Conservation (phyloP, 192 early-diverging fungal genomes). For the Obelidium mucronatum region DNA sequence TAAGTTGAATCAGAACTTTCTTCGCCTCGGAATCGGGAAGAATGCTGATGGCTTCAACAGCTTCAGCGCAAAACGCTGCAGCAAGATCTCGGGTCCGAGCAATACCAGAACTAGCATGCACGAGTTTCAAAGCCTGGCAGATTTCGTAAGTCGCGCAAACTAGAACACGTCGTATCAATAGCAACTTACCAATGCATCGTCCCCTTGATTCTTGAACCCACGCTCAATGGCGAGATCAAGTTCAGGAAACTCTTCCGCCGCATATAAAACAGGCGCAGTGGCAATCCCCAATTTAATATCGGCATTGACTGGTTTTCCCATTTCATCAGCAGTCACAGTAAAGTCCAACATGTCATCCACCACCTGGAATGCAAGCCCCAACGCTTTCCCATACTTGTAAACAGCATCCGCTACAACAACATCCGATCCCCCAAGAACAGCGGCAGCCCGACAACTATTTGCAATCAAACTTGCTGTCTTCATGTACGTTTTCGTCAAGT, state of each 20-base stretch:
- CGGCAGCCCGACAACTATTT: constrained; percentile 86
- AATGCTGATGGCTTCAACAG: constrained; percentile 69
- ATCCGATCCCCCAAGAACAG: constrained; percentile 81
- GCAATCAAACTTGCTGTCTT: constrained; percentile 96
- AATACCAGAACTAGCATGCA: constrained; percentile 81
- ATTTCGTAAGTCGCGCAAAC: not conserved
- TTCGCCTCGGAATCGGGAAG: constrained; percentile 80
- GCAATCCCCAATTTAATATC: constrained; percentile 90
- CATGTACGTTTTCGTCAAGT: constrained; percentile 94
- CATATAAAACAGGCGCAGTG: constrained; percentile 93
- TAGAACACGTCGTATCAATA: constrained; percentile 7
- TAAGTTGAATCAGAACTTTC: constrained; percentile 79
- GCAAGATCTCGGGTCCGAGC: constrained; percentile 79
- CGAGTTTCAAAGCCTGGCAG: constrained; percentile 74
- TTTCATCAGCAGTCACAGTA: constrained; percentile 70
- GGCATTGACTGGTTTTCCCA: constrained; percentile 93
- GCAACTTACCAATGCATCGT: constrained; percentile 71
- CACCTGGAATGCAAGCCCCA: constrained; percentile 96
- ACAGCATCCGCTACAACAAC: constrained; percentile 77
- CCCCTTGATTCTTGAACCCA: constrained; percentile 79
- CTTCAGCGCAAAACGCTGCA: constrained; percentile 74
- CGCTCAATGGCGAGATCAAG: constrained; percentile 86
- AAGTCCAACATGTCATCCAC: constrained; percentile 95
- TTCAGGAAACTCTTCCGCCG: constrained; percentile 87
- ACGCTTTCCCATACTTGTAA: constrained; percentile 86